Evolutionary conservation across 176 grass and related monocot genomes (phyloP).

Genomic region (Carex parvula): DNA sequence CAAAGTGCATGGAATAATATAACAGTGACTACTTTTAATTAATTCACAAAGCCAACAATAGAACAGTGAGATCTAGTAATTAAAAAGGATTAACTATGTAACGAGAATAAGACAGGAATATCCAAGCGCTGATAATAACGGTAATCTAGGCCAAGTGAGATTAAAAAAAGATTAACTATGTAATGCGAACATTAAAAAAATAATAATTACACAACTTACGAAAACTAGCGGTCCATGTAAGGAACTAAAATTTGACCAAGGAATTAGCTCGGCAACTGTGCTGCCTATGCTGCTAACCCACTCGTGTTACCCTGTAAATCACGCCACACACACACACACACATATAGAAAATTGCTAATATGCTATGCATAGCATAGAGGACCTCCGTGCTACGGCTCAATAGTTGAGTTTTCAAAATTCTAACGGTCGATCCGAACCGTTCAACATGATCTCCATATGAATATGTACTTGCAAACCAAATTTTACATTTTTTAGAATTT

Average conservation of each 20-base stretch:
- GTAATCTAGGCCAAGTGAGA: neutral
- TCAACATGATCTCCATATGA: no score
- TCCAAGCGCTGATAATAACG: constrained; percentile 3
- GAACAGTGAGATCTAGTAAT: constrained; percentile 9
- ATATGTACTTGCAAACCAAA: no score
- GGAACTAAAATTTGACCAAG: constrained; percentile 1
- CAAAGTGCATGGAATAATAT: neutral
- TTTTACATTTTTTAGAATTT: no score
- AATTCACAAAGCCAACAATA: neutral
- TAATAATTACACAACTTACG: constrained; percentile 27
- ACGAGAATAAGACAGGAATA: constrained; percentile 13
- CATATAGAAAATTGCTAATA: no score
- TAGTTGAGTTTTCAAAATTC: no score
- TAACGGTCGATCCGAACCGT: no score
- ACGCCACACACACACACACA: constrained; percentile 8
- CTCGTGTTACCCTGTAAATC: constrained; percentile 36
- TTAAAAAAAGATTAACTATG: constrained; percentile 22
- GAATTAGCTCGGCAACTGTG: constrained; percentile 31
- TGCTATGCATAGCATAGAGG: no score
- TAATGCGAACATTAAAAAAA: neutral
- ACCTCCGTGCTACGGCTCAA: no score
- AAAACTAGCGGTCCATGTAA: constrained; percentile 41
- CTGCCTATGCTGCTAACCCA: constrained; percentile 10
- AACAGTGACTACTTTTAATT: neutral
- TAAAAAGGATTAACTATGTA: constrained; percentile 12